Evolutionary conservation across 352 stramenopile species (phyloP).

Genomic region (Pythium chondricola): DNA sequence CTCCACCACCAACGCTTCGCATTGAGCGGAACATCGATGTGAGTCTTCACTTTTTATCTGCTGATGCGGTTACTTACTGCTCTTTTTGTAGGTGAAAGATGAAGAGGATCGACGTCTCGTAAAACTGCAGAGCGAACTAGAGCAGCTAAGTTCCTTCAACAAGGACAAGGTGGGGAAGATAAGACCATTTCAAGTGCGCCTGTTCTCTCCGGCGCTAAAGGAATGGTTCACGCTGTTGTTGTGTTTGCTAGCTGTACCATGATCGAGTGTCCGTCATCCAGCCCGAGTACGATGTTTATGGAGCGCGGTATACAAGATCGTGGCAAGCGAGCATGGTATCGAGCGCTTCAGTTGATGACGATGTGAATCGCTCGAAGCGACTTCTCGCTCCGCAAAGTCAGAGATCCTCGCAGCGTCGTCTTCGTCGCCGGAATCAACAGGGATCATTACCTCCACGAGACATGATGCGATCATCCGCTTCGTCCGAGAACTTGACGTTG

Average conservation of each 20-base stretch:
- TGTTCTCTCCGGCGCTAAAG: too few species aligned
- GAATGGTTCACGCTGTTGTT: not conserved
- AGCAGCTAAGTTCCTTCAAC: conserved; percentile 78
- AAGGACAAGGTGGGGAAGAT: conserved; percentile 53
- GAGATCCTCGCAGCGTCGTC: conserved; percentile 23
- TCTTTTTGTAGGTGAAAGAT: conserved; percentile 70
- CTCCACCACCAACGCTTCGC: conserved; percentile 87
- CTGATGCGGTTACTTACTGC: not conserved
- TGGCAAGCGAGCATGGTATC: conserved; percentile 14
- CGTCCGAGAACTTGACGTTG: conserved; percentile 19
- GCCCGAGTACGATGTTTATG: conserved; percentile 50
- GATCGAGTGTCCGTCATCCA: conserved; percentile 56
- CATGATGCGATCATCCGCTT: conserved; percentile 15
- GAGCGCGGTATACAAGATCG: conserved; percentile 22
- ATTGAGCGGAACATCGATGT: conserved; percentile 95
- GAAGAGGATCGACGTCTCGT: conserved; percentile 92
- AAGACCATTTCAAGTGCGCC: too few species aligned
- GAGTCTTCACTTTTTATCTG: conserved; percentile 1
- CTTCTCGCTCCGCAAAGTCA: conserved; percentile 28
- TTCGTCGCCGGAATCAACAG: conserved; percentile 29
- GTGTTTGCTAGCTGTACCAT: conserved; percentile 40
- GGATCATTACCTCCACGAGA: conserved; percentile 9
- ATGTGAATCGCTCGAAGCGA: conserved; percentile 32
- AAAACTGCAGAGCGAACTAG: conserved; percentile 91
- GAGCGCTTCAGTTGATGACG: conserved; percentile 35